Evolutionary conservation across 108 stramenopile genomes (phyloP).

Genomic region (Hondaea fermentalgiana): DNA sequence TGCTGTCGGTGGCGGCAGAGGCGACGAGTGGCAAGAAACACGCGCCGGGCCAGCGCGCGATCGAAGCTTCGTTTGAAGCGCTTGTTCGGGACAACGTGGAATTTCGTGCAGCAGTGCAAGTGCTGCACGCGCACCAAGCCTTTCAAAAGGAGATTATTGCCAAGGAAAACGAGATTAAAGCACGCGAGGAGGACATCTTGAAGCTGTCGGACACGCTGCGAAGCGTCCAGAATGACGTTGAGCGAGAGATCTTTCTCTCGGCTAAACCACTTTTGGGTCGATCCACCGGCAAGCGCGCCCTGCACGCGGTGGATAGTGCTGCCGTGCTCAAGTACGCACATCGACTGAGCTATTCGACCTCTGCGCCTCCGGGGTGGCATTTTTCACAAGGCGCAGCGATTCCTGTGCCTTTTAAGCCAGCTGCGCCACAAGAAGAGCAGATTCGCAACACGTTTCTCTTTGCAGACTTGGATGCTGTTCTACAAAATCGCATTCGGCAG

Average conservation of each 20-base stretch:
- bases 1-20: background rate
- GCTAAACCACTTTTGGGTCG: background rate
- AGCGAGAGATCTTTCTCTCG: background rate
- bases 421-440: background rate
- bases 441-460: background rate
- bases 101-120: background rate
- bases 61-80: background rate
- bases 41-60: background rate
- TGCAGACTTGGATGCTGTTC: background rate
- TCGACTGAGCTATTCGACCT: background rate
- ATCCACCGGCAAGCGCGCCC: background rate
- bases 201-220: background rate
- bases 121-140: background rate
- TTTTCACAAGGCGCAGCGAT: background rate
- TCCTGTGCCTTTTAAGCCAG: background rate
- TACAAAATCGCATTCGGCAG: background rate
- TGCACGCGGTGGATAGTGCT: background rate
- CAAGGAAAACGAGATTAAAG: background rate
- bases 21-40: background rate
- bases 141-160: background rate
- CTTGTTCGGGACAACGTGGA: background rate
- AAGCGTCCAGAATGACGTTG: background rate
- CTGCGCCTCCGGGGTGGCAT: constrained; percentile 1
- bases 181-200: background rate
- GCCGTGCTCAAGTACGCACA: background rate